Conservation (phyloP, 2,329 filamentous ascomycete species). For the Beauveria asiatica region DNA sequence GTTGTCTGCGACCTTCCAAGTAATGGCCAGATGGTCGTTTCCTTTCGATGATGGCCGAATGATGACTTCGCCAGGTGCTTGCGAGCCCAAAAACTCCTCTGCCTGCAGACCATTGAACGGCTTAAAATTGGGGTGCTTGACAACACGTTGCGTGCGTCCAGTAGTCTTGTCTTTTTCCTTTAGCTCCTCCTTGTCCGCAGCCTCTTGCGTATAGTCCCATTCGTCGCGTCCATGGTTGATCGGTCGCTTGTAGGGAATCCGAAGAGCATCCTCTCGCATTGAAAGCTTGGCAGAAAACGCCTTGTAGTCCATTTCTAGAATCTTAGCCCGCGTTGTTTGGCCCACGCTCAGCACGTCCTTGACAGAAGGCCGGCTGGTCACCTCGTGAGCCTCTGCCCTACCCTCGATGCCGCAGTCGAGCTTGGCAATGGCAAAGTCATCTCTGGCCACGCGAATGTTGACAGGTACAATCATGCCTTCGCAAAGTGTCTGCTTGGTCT, state of each 20-base stretch:
- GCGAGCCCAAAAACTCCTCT: conserved; percentile 83
- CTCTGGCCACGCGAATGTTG: conserved; percentile 77
- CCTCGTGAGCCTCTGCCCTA: conserved; percentile 72
- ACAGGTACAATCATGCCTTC: conserved; percentile 92
- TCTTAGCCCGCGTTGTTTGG: conserved; percentile 81
- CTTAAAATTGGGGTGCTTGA: conserved; percentile 95
- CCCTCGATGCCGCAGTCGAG: conserved; percentile 93
- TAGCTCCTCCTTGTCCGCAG: conserved; percentile 71
- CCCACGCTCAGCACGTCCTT: conserved; percentile 67
- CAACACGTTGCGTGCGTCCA: conserved; percentile 82
- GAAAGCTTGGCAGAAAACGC: conserved; percentile 77
- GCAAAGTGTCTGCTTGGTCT: conserved; percentile 73
- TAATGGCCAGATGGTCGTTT: conserved; percentile 88
- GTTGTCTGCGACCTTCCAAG: conserved; percentile 94
- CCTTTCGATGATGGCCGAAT: conserved; percentile 94
- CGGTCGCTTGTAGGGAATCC: conserved; percentile 59
- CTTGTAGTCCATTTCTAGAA: conserved; percentile 80
- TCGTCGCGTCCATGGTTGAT: conserved; percentile 67
- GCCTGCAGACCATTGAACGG: conserved; percentile 89
- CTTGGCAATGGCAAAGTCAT: conserved; percentile 87
- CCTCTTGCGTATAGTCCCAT: conserved; percentile 81
- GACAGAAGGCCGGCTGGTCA: conserved; percentile 63
- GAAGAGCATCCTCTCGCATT: conserved; percentile 71
- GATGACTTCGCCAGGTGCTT: conserved; percentile 80
- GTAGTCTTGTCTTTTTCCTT: conserved; percentile 79